A percentile compares a stretch with the other conserved stretches of the same genome.
These are phyloP conservation scores for Paramecium caudatum DNA, from an alignment of 73 alveolate genomes.

Conservation along the genomic window DNA sequence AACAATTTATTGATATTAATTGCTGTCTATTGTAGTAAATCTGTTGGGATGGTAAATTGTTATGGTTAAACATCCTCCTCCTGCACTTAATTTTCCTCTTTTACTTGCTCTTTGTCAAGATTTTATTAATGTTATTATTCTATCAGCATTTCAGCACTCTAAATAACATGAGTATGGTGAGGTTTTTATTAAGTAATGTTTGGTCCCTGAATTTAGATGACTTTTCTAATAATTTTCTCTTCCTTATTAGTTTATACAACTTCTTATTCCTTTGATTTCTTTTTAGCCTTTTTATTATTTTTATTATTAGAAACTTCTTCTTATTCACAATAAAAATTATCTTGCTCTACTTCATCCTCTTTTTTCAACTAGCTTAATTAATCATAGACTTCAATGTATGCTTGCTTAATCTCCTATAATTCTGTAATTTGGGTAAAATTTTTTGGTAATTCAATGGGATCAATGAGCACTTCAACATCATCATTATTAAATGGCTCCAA, in stretches of 20 bases:
- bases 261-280: constrained; percentile 24
- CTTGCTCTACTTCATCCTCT: not conserved
- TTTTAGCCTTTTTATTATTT: too few relatives aligned
- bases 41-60: not conserved
- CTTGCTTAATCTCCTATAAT: not conserved
- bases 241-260: not conserved
- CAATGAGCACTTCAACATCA: constrained; percentile 65
- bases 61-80: constrained; percentile 9
- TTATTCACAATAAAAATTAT: not conserved
- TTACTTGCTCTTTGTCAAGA: not conserved
- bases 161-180: constrained; percentile 26
- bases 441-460: constrained; percentile 71
- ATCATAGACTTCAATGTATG: constrained; percentile 13
- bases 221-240: constrained; percentile 36
- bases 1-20: not conserved
- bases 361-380: not conserved
- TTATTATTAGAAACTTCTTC: too few relatives aligned
- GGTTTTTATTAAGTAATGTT: not conserved
- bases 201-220: not conserved
- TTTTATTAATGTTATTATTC: not conserved
- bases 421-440: constrained; percentile 16
- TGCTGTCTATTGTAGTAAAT: not conserved
- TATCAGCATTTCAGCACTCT: constrained; percentile 50
- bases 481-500: constrained; percentile 72
- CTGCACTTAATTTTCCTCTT: not conserved